Evolutionary conservation across 352 stramenopile genomes (phyloP).

Genomic region (Pythium monospermum): DNA sequence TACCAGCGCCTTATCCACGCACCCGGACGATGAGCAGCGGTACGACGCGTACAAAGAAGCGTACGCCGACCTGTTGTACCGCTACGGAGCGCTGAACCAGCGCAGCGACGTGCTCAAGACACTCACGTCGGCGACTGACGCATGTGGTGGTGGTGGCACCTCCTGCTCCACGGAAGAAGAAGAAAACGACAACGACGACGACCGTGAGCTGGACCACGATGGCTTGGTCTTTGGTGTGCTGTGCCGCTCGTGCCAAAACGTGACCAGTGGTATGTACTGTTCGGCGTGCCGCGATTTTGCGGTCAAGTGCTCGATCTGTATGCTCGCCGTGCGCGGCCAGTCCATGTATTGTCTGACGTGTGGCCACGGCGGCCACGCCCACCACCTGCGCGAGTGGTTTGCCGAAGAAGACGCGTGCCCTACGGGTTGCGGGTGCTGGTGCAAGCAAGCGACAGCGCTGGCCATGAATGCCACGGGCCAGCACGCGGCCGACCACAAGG

Average conservation of each 20-base stretch:
- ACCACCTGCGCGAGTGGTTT: constrained; percentile 78
- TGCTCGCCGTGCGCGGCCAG: constrained; percentile 77
- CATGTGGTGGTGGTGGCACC: not conserved
- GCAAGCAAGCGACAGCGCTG: constrained; percentile 64
- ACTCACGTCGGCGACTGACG: constrained; percentile 5
- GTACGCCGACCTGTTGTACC: constrained; percentile 79
- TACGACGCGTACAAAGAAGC: constrained; percentile 82
- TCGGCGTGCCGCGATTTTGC: constrained; percentile 65
- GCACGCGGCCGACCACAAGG: not conserved
- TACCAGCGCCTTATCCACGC: constrained; percentile 40
- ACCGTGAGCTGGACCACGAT: too few species aligned
- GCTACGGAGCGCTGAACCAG: constrained; percentile 68
- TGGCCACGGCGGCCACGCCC: constrained; percentile 70
- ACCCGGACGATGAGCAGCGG: constrained; percentile 44
- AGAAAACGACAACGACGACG: not conserved
- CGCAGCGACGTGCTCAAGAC: constrained; percentile 76
- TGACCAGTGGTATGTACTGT: constrained; percentile 53
- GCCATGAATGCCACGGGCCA: constrained; percentile 24
- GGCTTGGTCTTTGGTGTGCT: constrained; percentile 62
- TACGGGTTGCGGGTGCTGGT: constrained; percentile 83
- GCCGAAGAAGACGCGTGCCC: constrained; percentile 64
- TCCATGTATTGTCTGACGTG: constrained; percentile 87
- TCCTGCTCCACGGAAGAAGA: constrained; percentile 1
- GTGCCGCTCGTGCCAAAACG: constrained; percentile 50
- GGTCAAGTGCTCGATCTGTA: constrained; percentile 74